Evolutionary conservation across 2,329 filamentous ascomycete genomes (phyloP), one percentile per base, ranked within the genome.

Genomic region (Fusarium nelsonii): DNA sequence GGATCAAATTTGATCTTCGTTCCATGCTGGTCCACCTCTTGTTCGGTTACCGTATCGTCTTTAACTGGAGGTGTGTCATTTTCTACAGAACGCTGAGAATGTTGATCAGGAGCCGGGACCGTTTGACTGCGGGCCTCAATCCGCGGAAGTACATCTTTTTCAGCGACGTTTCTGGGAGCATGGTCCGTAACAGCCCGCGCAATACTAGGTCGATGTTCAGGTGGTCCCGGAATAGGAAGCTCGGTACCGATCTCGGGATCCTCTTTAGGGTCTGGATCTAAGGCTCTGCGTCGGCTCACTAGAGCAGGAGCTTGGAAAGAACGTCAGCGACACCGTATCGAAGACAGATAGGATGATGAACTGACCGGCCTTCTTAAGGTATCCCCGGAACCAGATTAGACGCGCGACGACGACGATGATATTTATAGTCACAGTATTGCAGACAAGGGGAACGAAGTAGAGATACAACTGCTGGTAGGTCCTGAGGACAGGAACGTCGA

Each of bases 401-500:
- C 85, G 79, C 1, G 84, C 79, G 14, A 83, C 69, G 5, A 87
- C 82, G 7, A 86, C 82, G 9, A 83, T 52, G 4, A 83, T 81
- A 67, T 86, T 86, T 70, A 87, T 76, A 66, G 85, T 84, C 1
- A 80, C 80, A 16, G 84, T 58, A 57, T 86, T 85, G 0, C 80
- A 81, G 3, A 87, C 58, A 9, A 84, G 78, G 1, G 85, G 83
- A 18, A 84, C 74, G 45, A 86, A 77, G 68, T 86, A 87, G 36
- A 86, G 68, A 51, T 81, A 82, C 5, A 87, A 64, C 67, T 87
- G 85, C 69, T 87, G 85, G 59, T 86, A 87, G 0, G 77, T 79
- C 61, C 79, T 79, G 16, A 87, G 71, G 2, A 77, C 73, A 45
- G 85, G 86, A 49, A 87, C 73, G 68, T 87, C 84, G 40, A 86